Evolutionary conservation across 768 basidiomycete genomes (phyloP), one percentile per base, ranked within the genome.

Genomic region (Russula sp.): DNA sequence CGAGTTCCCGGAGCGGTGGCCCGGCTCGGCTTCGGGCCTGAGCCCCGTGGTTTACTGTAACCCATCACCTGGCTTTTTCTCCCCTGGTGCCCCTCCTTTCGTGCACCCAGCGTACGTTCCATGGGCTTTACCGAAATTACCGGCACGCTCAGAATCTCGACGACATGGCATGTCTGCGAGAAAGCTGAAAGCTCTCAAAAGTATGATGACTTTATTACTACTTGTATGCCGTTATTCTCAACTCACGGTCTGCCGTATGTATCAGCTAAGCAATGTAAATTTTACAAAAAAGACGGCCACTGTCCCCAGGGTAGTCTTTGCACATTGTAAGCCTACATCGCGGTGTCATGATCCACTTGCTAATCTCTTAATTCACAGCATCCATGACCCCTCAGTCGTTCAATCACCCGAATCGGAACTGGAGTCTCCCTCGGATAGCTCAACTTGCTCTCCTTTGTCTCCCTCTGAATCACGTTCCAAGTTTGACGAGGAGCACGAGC

Each of bases 241-340:
- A 36, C 64, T 67, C 44, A 63, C 52, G 18, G 14, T 20, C 28
- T 9, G 28, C 28, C 26, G 11, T 50, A 30, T 16, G 46, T 26
- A 34, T 34, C 34, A 69, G 68, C 66, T 46, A 69, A 69, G 40
- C 61, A 59, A 10, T 69, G 68, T 40, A 67, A 67, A 40, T 67
- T 64, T 24, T 67, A 59, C 57, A 61, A 60, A 50, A 61, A 59
- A 53, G 63, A 67, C 10, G 68, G 68, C 18, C 40, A 34, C 11
- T 69, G 68, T 28, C 68, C 66, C 2, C 62, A 61, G 38, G 68
- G 68, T 30, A 60, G 16, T 26, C 51, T 44, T 30, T 69, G 68
- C 32, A 69, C 68, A 18, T 69, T 67, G 68, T 69, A n/a, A 34
- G 68, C 36, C 28, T 10, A 22, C 24, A n/a, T 30, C 20, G 14